Base-by-base conservation (phyloP, 192 early-diverging fungal genomes). In the Coemansia sp. region DNA sequence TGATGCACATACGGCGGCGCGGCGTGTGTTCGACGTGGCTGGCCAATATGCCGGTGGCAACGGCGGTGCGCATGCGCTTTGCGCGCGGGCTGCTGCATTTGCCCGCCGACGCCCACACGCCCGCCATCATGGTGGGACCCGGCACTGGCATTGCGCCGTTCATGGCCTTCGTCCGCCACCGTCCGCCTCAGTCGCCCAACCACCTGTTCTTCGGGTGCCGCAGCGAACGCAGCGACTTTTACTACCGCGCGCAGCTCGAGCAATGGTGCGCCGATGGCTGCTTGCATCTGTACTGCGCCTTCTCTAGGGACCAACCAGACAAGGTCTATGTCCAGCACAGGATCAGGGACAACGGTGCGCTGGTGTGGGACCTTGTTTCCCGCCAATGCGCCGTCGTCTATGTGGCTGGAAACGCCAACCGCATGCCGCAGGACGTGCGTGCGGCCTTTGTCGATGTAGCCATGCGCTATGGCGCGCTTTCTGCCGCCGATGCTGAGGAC, bases 121-220 rank as follows among this genome's bases (percentile, higher is more conserved):
- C 92, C 2, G 48, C 90, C 0, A 88, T 97, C 35, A 87, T 92
- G 59, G 89, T 97, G 57, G 97, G 93, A 0, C 92, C 81, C 3
- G 91, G 91, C 7, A 98, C 96, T 0, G 96, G 96, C 19, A 84
- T 99, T 22, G 95, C 97, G 9, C 92, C 96, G 0, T 95, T 99
- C 85, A 84, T 94, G 65, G 76, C 92, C 29, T 87, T 95, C 48
- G 61, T 94, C 15, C 75, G 88, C 45, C 71, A 84, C 10, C 83
- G 94, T 0, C 58, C 85, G 14, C 36, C 53, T 5, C 42, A 59
- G 33, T 40, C n/a, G 2, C 46, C 87, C 32, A 95, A 93, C 61
- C 66, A 87, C 2, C 65, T 99, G 55, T 91, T 98, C 73, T 89
- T 95, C 74, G 97, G 97, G 15, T 92, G 88, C 60, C 87, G 97